These are phyloP conservation scores for Malassezia japonica DNA, from an alignment of 1,284 basidiomycete species.

Conservation along the genomic window DNA sequence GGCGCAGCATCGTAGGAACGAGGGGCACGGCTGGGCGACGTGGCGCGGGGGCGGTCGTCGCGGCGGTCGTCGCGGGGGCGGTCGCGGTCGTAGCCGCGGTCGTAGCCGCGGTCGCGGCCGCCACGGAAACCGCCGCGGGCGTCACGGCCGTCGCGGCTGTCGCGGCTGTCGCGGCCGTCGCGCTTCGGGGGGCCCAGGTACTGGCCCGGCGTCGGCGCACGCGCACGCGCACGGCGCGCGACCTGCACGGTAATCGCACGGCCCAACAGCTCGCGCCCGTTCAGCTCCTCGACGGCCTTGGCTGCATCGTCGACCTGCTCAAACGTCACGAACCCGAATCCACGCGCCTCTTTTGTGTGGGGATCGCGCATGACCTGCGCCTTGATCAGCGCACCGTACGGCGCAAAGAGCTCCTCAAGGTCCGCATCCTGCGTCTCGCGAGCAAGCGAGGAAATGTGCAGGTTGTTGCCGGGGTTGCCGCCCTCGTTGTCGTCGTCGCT, in stretches of 20 bases:
- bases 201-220: conserved; percentile 85
- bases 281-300: conserved; percentile 71
- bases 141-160: not conserved
- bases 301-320: conserved; percentile 76
- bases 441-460: conserved; percentile 83
- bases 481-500: conserved; percentile 49
- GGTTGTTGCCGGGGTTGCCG: conserved; percentile 83
- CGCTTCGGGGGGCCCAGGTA: conserved; percentile 82
- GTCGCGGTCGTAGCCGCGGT: conserved; percentile 13
- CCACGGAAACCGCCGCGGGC: conserved; percentile 51
- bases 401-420: conserved; percentile 76
- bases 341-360: conserved; percentile 86
- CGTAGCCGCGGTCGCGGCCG: conserved; percentile 50
- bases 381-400: conserved; percentile 64
- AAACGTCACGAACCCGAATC: conserved; percentile 97
- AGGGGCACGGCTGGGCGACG: not conserved
- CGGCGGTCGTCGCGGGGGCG: conserved; percentile 41
- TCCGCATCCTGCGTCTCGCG: conserved; percentile 70
- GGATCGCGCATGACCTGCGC: conserved; percentile 94
- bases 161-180: conserved; percentile 50
- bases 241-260: conserved; percentile 66
- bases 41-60: no score
- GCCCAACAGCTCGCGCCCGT: conserved; percentile 73
- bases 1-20: not conserved
- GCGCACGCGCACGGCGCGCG: conserved; percentile 84